phyloP scores from a whole-genome alignment of 306 rosid species.

The Phaseolus lunatus region DNA sequence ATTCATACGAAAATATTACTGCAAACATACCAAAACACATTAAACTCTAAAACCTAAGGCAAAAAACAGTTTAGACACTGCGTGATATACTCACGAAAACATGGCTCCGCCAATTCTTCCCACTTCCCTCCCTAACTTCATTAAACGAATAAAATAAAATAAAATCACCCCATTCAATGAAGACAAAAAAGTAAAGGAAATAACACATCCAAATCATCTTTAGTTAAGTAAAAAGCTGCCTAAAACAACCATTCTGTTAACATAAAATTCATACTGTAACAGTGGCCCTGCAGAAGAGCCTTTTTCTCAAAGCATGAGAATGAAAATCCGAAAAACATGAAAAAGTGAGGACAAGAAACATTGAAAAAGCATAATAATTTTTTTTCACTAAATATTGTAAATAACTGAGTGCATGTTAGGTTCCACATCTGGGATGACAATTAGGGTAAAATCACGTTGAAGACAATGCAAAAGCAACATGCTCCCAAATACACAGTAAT shows the following conservation, averaged over 20 bases:
- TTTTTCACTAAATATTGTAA: background rate
- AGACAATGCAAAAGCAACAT: background rate
- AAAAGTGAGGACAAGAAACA: background rate
- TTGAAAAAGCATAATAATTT: background rate
- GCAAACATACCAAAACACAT: background rate
- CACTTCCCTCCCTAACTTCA: background rate
- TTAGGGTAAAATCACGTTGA: background rate
- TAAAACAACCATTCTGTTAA: background rate
- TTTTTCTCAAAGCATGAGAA: constrained; percentile 17
- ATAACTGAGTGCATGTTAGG: background rate
- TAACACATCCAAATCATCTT: background rate
- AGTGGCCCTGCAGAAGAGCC: background rate
- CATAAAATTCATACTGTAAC: background rate
- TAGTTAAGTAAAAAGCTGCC: background rate
- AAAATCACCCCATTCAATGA: background rate
- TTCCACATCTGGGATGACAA: background rate
- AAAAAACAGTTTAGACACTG: background rate
- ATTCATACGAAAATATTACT: background rate
- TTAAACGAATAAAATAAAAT: background rate
- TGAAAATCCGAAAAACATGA: background rate
- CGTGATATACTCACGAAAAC: background rate
- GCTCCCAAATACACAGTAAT: background rate
- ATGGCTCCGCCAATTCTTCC: background rate
- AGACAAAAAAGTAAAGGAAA: background rate
- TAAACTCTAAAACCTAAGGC: background rate